These are phyloP conservation scores for Chlorella sp. DNA, from an alignment of 139 green algal genomes.

Conservation along the genomic window DNA sequence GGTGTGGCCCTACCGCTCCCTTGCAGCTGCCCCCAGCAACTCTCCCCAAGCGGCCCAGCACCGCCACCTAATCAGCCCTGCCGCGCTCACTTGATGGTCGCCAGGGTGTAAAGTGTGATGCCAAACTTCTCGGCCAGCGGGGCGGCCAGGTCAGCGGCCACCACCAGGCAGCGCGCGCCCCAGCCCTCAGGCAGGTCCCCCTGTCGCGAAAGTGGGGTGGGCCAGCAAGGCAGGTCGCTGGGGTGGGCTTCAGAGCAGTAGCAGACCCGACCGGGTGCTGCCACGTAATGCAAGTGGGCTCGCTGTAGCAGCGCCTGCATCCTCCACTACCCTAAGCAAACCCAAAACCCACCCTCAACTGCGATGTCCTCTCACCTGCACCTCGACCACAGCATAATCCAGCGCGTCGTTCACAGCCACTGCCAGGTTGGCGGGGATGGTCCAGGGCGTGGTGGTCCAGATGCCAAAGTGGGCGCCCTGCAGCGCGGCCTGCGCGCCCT, in stretches of 20 bases:
- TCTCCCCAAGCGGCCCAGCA: neutral
- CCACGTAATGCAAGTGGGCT: too few relatives aligned
- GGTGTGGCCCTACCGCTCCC: too few relatives aligned
- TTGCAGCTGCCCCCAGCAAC: too few relatives aligned
- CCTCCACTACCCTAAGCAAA: too few relatives aligned
- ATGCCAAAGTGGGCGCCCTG: slow-evolving; percentile 77
- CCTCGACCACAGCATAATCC: slow-evolving; percentile 88
- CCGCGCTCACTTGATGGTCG: slow-evolving; percentile 51
- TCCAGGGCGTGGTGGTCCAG: slow-evolving; percentile 99
- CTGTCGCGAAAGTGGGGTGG: neutral
- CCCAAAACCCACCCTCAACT: too few relatives aligned
- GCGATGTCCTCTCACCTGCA: slow-evolving; percentile 1
- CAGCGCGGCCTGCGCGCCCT: slow-evolving; percentile 24
- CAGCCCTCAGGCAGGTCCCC: slow-evolving; percentile 46
- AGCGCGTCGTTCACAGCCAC: slow-evolving; percentile 95
- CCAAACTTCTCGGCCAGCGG: slow-evolving; percentile 77
- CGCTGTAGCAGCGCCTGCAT: too few relatives aligned
- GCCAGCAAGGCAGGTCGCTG: too few relatives aligned
- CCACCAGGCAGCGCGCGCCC: slow-evolving; percentile 60
- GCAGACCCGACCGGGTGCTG: too few relatives aligned
- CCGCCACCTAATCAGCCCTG: slow-evolving; percentile 37
- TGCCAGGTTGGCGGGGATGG: slow-evolving; percentile 97
- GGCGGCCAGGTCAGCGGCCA: slow-evolving; percentile 82
- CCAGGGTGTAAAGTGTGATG: slow-evolving; percentile 53
- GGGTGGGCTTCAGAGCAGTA: too few relatives aligned